These are phyloP conservation scores for Hypoxylon lenormandii DNA, from an alignment of 495 filamentous ascomycete species.

Conservation along the genomic window DNA sequence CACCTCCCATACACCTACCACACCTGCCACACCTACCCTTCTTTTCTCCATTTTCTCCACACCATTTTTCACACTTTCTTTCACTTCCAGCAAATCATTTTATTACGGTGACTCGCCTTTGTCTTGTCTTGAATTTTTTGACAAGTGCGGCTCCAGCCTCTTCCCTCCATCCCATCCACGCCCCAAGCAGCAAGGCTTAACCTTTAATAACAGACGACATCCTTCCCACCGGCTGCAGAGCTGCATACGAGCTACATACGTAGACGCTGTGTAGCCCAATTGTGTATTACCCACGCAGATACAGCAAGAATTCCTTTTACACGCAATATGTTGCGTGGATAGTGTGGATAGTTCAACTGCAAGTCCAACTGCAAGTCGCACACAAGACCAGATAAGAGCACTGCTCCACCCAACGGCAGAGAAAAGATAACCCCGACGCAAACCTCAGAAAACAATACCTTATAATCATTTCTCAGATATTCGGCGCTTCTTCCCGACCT, in stretches of 20 bases:
- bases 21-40: too few species aligned
- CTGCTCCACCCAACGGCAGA: constrained; percentile 34
- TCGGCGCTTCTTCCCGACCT: background rate
- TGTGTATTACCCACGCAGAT: constrained; percentile 16
- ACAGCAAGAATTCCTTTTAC: constrained; percentile 6
- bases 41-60: constrained; percentile 45
- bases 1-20: constrained; percentile 42
- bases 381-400: constrained; percentile 26
- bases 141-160: constrained; percentile 32
- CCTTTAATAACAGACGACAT: constrained; percentile 10
- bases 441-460: background rate
- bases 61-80: constrained; percentile 35
- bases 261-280: constrained; percentile 9
- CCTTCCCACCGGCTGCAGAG: constrained; percentile 26
- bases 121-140: constrained; percentile 24
- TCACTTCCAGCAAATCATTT: constrained; percentile 40
- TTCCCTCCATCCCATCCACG: constrained; percentile 5
- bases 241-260: too few species aligned
- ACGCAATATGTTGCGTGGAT: background rate
- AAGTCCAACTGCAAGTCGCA: constrained; percentile 16
- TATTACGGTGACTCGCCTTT: constrained; percentile 15
- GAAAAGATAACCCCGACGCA: constrained; percentile 8
- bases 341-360: constrained; percentile 17
- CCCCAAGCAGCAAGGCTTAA: background rate
- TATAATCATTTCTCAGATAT: too few species aligned